Evolutionary conservation across 129 eudicot genomes (phyloP).

Genomic region (Flaveria robusta): DNA sequence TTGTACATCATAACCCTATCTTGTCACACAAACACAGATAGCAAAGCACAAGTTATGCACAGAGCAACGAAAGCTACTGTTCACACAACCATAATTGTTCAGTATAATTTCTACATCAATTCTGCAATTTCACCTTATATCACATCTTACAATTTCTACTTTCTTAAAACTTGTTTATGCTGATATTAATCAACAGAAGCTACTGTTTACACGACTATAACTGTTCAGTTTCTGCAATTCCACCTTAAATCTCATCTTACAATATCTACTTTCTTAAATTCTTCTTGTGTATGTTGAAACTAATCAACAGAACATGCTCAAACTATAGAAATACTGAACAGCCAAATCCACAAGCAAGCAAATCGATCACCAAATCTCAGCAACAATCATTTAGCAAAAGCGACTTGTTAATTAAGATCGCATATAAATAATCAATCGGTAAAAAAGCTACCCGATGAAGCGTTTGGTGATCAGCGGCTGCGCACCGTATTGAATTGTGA

Average conservation of each 20-base stretch:
- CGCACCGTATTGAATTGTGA: slow-evolving; percentile 90
- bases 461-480: slow-evolving; percentile 98
- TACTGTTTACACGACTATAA: too few relatives aligned
- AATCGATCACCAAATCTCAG: not conserved
- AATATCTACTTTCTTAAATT: too few relatives aligned
- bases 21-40: not conserved
- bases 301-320: slow-evolving; percentile 15
- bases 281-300: too few relatives aligned
- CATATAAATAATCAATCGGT: not conserved
- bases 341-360: too few relatives aligned
- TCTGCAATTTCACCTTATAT: not conserved
- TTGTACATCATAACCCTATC: slow-evolving; percentile 2
- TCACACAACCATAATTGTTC: too few relatives aligned
- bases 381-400: not conserved
- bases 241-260: too few relatives aligned
- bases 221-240: too few relatives aligned
- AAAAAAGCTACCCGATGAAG: slow-evolving; percentile 57
- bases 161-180: too few relatives aligned
- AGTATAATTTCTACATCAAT: slow-evolving; percentile 5
- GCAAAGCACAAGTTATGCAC: too few relatives aligned
- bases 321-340: not conserved
- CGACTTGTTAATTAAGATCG: not conserved
- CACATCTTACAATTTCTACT: slow-evolving; percentile 7
- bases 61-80: too few relatives aligned
- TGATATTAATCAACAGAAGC: too few relatives aligned